These are phyloP conservation scores for Pythium grandisporangium DNA, from an alignment of 352 stramenopile genomes.

Conservation along the genomic window DNA sequence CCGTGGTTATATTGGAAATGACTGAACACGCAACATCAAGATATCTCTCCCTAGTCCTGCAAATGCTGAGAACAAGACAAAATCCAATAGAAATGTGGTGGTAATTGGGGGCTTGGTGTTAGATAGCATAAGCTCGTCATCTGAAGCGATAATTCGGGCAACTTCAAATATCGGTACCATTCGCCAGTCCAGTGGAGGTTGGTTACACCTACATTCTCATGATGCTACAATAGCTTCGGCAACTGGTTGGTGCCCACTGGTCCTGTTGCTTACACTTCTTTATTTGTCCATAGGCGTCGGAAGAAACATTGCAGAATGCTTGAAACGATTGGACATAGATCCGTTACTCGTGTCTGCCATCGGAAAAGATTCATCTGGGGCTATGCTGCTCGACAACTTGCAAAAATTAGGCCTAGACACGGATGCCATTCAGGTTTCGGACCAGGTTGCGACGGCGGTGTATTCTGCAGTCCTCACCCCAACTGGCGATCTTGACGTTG, in stretches of 20 bases:
- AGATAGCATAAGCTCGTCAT: slow-evolving; percentile 78
- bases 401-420: slow-evolving; percentile 44
- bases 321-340: slow-evolving; percentile 54
- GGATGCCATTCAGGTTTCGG: slow-evolving; percentile 40
- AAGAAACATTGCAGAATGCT: slow-evolving; percentile 88
- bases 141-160: slow-evolving; percentile 50
- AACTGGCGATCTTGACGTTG: slow-evolving; percentile 72
- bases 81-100: slow-evolving; percentile 28
- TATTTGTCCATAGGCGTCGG: slow-evolving; percentile 69
- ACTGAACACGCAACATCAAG: too few species aligned
- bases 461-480: slow-evolving; percentile 80
- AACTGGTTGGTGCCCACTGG: neutral
- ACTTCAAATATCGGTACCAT: slow-evolving; percentile 87
- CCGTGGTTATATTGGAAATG: too few species aligned
- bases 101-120: slow-evolving; percentile 84
- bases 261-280: neutral
- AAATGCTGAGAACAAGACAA: neutral
- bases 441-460: slow-evolving; percentile 58
- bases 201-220: too few species aligned
- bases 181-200: slow-evolving; percentile 70
- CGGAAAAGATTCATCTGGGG: slow-evolving; percentile 63
- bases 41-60: too few species aligned
- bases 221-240: too few species aligned
- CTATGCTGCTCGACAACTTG: slow-evolving; percentile 63
- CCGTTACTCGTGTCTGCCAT: slow-evolving; percentile 78